phyloP scores from a whole-genome alignment of 148 eudicot species.

The Beta vulgaris region DNA sequence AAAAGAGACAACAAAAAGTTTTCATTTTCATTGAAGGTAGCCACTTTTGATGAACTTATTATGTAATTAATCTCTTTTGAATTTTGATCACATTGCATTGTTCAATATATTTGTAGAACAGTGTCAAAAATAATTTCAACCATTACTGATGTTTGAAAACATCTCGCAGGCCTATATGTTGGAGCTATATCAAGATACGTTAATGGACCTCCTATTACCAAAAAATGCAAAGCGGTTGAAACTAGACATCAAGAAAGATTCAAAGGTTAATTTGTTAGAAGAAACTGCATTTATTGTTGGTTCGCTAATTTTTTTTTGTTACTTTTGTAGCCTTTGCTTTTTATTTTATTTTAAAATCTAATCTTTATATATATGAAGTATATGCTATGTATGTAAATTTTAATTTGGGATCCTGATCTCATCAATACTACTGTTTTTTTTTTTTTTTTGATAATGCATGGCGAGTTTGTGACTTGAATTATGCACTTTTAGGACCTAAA shows the following conservation, averaged over 20 bases:
- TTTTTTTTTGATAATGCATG: too few relatives aligned
- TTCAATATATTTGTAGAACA: neutral
- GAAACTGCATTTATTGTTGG: neutral
- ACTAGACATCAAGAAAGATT: conserved; percentile 84
- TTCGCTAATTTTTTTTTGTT: neutral
- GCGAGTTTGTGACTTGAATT: neutral
- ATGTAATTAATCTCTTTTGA: neutral
- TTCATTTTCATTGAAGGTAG: conserved; percentile 87
- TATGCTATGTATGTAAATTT: neutral
- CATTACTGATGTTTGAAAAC: neutral
- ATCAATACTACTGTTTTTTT: neutral
- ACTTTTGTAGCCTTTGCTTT: too few relatives aligned
- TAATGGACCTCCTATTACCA: conserved; percentile 80
- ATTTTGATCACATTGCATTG: neutral
- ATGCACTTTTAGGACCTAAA: too few relatives aligned
- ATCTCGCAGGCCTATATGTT: conserved; percentile 77
- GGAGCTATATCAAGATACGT: conserved; percentile 91
- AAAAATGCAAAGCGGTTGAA: conserved; percentile 71
- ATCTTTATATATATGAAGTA: too few relatives aligned
- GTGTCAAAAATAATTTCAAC: neutral
- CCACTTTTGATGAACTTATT: conserved; percentile 6
- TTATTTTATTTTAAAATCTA: too few relatives aligned
- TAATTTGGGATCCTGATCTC: too few relatives aligned
- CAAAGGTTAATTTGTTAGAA: conserved; percentile 54
- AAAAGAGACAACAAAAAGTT: conserved; percentile 74